A percentile compares a stretch with the other conserved stretches of the same genome.
Evolutionary conservation across 768 basidiomycete species (phyloP).

Genomic region (Melanogaster broomeanus): DNA sequence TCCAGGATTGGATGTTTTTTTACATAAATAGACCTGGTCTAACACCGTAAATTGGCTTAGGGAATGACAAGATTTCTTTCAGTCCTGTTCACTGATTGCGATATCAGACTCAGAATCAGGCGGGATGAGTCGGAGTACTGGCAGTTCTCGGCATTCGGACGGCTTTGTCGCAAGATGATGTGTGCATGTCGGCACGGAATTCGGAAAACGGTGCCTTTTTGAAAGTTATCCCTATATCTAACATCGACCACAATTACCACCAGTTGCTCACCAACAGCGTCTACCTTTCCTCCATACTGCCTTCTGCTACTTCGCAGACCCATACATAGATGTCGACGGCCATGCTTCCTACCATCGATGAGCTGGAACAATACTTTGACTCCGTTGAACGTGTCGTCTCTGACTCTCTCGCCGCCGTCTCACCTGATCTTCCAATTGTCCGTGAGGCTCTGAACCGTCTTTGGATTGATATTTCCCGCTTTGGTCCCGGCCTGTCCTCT

Average conservation of each 20-base stretch:
- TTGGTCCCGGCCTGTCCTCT: conserved; percentile 55
- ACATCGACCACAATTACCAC: conserved; percentile 7
- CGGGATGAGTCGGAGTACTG: no score
- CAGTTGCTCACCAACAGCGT: neutral
- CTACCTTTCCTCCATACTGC: neutral
- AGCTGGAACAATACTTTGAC: conserved; percentile 70
- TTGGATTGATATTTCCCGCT: conserved; percentile 80
- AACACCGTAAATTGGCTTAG: no score
- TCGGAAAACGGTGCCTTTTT: neutral
- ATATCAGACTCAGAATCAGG: no score
- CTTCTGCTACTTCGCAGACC: neutral
- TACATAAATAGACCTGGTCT: no score
- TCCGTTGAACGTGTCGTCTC: conserved; percentile 64
- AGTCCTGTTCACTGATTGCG: no score
- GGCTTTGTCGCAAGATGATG: no score
- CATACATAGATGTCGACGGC: neutral
- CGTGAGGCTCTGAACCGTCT: conserved; percentile 67
- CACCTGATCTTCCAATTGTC: conserved; percentile 61
- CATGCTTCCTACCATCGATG: conserved; percentile 52
- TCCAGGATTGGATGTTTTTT: neutral
- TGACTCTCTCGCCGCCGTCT: conserved; percentile 54
- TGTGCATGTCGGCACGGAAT: neutral
- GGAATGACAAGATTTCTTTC: no score
- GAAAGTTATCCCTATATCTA: no score
- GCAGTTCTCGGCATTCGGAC: no score